Percentiles rank a stretch among this genome's conserved stretches.
phyloP scores from a whole-genome alignment of 2,329 filamentous ascomycete species.

The Trichocomaceae sp. region DNA sequence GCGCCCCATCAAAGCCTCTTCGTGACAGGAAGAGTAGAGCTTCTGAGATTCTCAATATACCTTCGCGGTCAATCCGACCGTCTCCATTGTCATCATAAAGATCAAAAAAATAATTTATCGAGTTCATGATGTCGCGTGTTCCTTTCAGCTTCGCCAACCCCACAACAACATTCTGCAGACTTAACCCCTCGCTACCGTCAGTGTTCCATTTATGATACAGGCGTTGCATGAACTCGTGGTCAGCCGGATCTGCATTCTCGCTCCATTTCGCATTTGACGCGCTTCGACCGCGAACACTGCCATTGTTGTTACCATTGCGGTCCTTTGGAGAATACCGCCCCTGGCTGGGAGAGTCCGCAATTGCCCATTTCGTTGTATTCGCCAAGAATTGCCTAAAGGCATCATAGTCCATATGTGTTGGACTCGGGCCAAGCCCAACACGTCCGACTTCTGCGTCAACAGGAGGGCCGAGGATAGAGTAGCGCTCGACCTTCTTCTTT shows the following conservation, averaged over 20 bases:
- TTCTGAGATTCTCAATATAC: slow-evolving; percentile 90
- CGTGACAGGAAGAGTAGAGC: slow-evolving; percentile 86
- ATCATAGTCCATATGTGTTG: slow-evolving; percentile 94
- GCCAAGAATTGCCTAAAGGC: slow-evolving; percentile 92
- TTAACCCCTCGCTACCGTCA: slow-evolving; percentile 68
- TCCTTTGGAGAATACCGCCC: slow-evolving; percentile 45
- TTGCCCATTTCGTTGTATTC: slow-evolving; percentile 83
- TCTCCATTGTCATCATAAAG: slow-evolving; percentile 91
- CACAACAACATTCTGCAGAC: slow-evolving; percentile 83
- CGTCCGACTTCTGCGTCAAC: slow-evolving; percentile 70
- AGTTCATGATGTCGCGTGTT: slow-evolving; percentile 92
- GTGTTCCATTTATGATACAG: slow-evolving; percentile 85
- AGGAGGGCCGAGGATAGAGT: slow-evolving; percentile 39
- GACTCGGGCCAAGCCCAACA: slow-evolving; percentile 81
- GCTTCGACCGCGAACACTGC: slow-evolving; percentile 49
- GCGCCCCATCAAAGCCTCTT: slow-evolving; percentile 70
- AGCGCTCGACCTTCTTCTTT: slow-evolving; percentile 47
- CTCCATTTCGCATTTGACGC: slow-evolving; percentile 51
- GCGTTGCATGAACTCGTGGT: slow-evolving; percentile 89
- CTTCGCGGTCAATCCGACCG: slow-evolving; percentile 88
- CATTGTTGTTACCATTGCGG: slow-evolving; percentile 29
- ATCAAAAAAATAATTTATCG: slow-evolving; percentile 96
- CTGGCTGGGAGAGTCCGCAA: slow-evolving; percentile 70
- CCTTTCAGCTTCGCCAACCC: slow-evolving; percentile 89
- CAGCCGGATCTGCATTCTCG: slow-evolving; percentile 61